Evolutionary conservation across 306 rosid species (phyloP).

Genomic region (Gynostemma pentaphyllum): DNA sequence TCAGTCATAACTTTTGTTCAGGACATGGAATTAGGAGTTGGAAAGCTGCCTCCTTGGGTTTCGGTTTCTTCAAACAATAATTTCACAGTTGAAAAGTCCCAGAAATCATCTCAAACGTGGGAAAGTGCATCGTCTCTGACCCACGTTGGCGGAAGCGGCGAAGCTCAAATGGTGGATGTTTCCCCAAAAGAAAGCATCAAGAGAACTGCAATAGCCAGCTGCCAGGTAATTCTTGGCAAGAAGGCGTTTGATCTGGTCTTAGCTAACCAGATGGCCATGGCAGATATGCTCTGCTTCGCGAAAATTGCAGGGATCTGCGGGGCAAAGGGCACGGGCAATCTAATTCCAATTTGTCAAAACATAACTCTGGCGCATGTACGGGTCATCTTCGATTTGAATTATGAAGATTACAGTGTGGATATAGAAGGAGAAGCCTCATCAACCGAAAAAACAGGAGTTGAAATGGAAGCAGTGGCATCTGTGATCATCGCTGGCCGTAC

Average conservation of each 20-base stretch:
- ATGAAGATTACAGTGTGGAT: slow-evolving; percentile 44
- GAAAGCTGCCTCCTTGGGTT: slow-evolving; percentile 38
- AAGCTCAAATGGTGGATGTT: slow-evolving; percentile 93
- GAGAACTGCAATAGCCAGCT: slow-evolving; percentile 58
- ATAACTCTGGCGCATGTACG: slow-evolving; percentile 52
- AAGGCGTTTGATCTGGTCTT: slow-evolving; percentile 68
- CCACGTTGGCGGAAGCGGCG: slow-evolving; percentile 56
- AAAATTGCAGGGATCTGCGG: slow-evolving; percentile 85
- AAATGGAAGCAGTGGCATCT: slow-evolving; percentile 94
- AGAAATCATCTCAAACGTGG: slow-evolving; percentile 11
- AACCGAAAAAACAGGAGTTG: slow-evolving; percentile 57
- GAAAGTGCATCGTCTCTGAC: slow-evolving; percentile 36
- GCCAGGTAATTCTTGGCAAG: slow-evolving; percentile 84
- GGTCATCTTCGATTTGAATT: slow-evolving; percentile 50
- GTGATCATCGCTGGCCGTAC: slow-evolving; percentile 68
- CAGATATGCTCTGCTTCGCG: slow-evolving; percentile 78
- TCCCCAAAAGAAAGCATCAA: slow-evolving; percentile 56
- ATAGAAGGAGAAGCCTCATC: slow-evolving; percentile 74
- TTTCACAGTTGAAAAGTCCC: slow-evolving; percentile 18
- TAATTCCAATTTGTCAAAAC: slow-evolving; percentile 81
- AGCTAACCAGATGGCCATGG: slow-evolving; percentile 58
- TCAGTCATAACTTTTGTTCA: slow-evolving; percentile 18
- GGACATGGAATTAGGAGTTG: slow-evolving; percentile 81
- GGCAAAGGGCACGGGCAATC: slow-evolving; percentile 71
- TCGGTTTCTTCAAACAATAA: slow-evolving; percentile 28